Conservation (phyloP, 106 monocot species). For the Apostasia ramifera region DNA sequence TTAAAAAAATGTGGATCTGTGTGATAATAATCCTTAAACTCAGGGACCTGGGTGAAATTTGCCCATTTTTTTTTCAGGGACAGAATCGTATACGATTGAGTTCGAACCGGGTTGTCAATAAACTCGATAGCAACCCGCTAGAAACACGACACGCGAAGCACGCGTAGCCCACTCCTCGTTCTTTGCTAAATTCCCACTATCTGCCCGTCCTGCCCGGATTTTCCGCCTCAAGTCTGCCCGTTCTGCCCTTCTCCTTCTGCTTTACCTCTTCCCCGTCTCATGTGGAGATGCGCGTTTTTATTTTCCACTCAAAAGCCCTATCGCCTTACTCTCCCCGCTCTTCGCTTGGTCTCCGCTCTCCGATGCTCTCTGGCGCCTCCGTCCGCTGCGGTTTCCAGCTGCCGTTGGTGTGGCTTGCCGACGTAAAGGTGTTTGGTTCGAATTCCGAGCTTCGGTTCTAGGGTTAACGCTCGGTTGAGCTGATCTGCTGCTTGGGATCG, state of each 20-base stretch:
- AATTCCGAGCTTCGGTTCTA: not conserved
- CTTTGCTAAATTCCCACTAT: conserved; percentile 27
- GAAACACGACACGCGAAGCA: not conserved
- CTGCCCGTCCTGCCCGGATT: conserved; percentile 18
- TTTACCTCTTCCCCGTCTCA: conserved; percentile 9
- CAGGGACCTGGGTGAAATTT: too few relatives aligned
- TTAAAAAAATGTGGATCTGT: too few relatives aligned
- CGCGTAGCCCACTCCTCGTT: conserved; percentile 3
- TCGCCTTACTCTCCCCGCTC: not conserved
- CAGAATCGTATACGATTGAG: not conserved
- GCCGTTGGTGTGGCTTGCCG: not conserved
- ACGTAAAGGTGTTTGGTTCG: not conserved
- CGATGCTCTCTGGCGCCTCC: conserved; percentile 14
- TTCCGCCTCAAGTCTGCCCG: conserved; percentile 9
- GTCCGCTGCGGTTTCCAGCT: not conserved
- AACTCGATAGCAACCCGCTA: too few relatives aligned
- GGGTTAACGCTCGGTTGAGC: not conserved
- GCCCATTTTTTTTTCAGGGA: not conserved
- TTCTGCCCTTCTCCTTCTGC: conserved; percentile 22
- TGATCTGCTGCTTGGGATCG: not conserved
- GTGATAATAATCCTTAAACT: too few relatives aligned
- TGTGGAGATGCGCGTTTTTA: not conserved
- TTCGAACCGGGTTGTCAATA: too few relatives aligned
- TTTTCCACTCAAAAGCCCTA: not conserved
- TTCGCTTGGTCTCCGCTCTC: conserved; percentile 1